Percentiles rank a stretch among this genome's conserved stretches.
These are phyloP conservation scores for Nyctanthes arbortristis DNA, from an alignment of 257 asterid genomes.

Conservation along the genomic window DNA sequence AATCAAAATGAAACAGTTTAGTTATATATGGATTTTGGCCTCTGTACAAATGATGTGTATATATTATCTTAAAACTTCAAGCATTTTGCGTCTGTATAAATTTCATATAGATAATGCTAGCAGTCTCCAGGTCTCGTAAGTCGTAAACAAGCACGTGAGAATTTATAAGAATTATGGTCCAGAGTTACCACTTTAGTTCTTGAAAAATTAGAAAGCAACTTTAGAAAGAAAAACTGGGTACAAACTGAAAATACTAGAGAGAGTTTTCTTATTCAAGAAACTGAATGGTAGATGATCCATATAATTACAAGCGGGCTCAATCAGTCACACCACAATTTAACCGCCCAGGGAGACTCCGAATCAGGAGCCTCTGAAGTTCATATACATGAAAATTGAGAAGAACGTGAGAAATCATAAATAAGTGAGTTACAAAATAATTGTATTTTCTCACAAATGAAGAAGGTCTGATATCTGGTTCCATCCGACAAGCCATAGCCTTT, in stretches of 20 bases:
- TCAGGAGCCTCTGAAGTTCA: conserved; percentile 36
- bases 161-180: too few species aligned
- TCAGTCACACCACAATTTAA: not conserved
- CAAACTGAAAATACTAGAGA: not conserved
- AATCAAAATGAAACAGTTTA: too few species aligned
- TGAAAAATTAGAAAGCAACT: too few species aligned
- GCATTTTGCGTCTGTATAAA: too few species aligned
- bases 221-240: not conserved
- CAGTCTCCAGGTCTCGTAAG: too few species aligned
- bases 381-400: conserved; percentile 21
- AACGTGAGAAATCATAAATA: conserved; percentile 3
- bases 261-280: not conserved
- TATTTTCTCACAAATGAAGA: conserved; percentile 58
- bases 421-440: conserved; percentile 43
- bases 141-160: too few species aligned
- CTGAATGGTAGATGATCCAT: not conserved
- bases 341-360: conserved; percentile 29
- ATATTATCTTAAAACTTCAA: too few species aligned
- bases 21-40: too few species aligned
- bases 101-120: too few species aligned
- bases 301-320: not conserved
- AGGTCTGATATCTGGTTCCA: conserved; percentile 90
- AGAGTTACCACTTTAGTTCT: too few species aligned
- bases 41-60: too few species aligned
- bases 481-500: conserved; percentile 76